These are phyloP conservation scores for Eucalyptus guilfoylei DNA, from an alignment of 345 rosid genomes.

Conservation along the genomic window DNA sequence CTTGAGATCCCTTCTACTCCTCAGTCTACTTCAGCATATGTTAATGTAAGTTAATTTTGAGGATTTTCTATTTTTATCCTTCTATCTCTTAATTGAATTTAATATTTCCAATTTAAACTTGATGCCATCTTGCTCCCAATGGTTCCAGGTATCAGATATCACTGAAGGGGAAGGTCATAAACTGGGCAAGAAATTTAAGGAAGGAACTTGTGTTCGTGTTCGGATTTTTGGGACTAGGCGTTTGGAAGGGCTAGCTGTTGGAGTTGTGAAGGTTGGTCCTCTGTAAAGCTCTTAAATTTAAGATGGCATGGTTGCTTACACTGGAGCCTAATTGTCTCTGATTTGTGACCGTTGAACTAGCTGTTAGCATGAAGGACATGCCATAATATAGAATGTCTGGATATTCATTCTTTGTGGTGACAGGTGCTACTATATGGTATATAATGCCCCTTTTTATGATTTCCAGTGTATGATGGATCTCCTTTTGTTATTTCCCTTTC, in stretches of 20 bases:
- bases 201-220: conserved; percentile 69
- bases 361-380: neutral
- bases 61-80: neutral
- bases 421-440: neutral
- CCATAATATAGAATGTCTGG: neutral
- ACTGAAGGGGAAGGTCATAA: conserved; percentile 72
- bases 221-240: conserved; percentile 76
- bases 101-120: neutral
- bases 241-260: conserved; percentile 92
- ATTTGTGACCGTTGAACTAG: neutral
- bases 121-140: neutral
- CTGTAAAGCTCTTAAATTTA: neutral
- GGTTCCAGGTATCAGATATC: conserved; percentile 60
- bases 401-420: neutral
- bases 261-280: conserved; percentile 62
- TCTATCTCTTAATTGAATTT: neutral
- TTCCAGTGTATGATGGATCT: neutral
- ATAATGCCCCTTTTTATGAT: neutral
- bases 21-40: conserved; percentile 58
- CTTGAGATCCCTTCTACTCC: conserved; percentile 79
- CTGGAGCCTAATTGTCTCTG: neutral
- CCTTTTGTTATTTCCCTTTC: neutral
- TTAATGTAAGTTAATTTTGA: conserved; percentile 43
- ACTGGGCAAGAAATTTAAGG: conserved; percentile 73
- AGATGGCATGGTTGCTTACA: neutral